Evolutionary conservation across 441 rosid species (phyloP).

Genomic region (Biscutella laevigata): DNA sequence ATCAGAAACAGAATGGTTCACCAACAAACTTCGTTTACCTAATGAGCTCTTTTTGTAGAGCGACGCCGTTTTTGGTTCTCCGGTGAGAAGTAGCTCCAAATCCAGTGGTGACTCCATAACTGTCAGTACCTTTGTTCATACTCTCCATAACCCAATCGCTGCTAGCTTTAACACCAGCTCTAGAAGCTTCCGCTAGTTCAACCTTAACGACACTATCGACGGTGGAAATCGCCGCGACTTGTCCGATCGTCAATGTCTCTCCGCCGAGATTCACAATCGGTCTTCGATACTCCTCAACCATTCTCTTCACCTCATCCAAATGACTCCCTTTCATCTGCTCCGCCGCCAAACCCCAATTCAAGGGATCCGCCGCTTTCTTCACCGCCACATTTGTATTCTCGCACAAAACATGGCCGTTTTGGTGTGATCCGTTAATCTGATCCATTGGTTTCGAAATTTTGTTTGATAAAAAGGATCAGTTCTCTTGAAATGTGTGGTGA

Average conservation of each 20-base stretch:
- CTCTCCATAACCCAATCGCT: constrained; percentile 78
- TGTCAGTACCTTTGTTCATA: constrained; percentile 61
- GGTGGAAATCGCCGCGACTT: constrained; percentile 53
- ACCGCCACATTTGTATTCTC: constrained; percentile 4
- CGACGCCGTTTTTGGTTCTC: constrained; percentile 59
- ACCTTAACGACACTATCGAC: constrained; percentile 26
- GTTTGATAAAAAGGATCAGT: not conserved
- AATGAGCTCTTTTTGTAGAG: constrained; percentile 55
- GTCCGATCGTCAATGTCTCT: constrained; percentile 49
- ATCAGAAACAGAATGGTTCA: no score
- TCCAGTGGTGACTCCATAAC: constrained; percentile 71
- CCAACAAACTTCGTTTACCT: no score
- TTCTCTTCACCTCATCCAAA: constrained; percentile 56
- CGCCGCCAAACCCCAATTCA: constrained; percentile 60
- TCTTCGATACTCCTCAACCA: constrained; percentile 55
- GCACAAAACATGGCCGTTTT: constrained; percentile 19
- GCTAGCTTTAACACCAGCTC: constrained; percentile 59
- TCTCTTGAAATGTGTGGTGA: constrained; percentile 4
- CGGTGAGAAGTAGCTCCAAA: constrained; percentile 74
- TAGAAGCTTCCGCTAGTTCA: constrained; percentile 47
- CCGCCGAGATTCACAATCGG: constrained; percentile 56
- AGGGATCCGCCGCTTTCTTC: constrained; percentile 28
- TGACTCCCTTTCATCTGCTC: constrained; percentile 64
- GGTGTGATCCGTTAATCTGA: no score
- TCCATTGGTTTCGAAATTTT: not conserved